These are phyloP conservation scores for Mortierella sp. DNA, from an alignment of 371 early-diverging fungal genomes.

Conservation along the genomic window DNA sequence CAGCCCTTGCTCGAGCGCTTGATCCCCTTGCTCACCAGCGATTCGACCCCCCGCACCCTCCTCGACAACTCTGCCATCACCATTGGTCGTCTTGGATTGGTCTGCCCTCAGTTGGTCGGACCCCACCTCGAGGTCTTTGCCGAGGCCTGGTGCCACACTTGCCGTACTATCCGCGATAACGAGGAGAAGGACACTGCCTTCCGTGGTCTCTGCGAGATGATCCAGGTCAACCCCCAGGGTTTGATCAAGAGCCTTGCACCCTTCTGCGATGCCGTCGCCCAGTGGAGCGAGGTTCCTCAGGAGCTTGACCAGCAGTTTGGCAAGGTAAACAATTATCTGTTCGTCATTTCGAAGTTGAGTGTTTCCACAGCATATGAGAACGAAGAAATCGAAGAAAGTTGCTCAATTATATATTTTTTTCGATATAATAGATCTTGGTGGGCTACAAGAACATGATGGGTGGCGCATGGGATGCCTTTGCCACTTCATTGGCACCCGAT, in stretches of 20 bases:
- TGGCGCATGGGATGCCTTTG: conserved; percentile 74
- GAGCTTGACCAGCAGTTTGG: conserved; percentile 77
- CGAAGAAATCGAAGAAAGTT: background rate
- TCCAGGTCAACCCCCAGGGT: conserved; percentile 88
- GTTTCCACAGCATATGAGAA: background rate
- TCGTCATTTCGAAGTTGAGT: background rate
- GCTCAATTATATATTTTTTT: background rate
- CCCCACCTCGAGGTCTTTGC: conserved; percentile 83
- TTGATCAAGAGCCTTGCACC: conserved; percentile 73
- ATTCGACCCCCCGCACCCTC: conserved; percentile 76
- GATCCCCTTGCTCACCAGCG: conserved; percentile 81
- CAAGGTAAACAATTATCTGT: conserved; percentile 59
- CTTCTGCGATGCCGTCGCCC: conserved; percentile 81
- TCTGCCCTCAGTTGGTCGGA: conserved; percentile 85
- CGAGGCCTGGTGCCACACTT: conserved; percentile 72
- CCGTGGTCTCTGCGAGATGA: conserved; percentile 91
- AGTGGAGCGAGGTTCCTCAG: conserved; percentile 73
- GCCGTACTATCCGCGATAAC: conserved; percentile 79
- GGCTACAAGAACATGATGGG: conserved; percentile 83
- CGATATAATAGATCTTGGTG: conserved; percentile 65
- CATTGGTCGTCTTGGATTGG: conserved; percentile 91
- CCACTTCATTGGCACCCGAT: conserved; percentile 69
- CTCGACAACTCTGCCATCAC: conserved; percentile 96
- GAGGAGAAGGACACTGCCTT: conserved; percentile 95
- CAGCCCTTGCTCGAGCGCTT: conserved; percentile 84